Evolutionary conservation across 768 basidiomycete genomes (phyloP), one percentile per base, ranked within the genome.

Genomic region (Suillus subalutaceus): DNA sequence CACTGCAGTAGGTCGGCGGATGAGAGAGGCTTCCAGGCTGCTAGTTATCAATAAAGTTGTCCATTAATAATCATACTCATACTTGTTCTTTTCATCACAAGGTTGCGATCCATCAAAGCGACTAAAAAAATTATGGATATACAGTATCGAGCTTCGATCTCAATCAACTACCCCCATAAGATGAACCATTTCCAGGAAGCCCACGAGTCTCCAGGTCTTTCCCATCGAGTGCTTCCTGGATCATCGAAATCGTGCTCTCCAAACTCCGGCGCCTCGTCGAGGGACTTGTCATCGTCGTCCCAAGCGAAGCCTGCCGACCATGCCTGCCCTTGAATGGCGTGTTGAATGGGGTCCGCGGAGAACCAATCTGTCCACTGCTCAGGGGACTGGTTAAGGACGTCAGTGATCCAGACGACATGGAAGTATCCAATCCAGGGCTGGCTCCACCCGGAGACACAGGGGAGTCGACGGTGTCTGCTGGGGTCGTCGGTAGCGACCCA

Each of bases 211-310:
- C 83, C 53, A 76, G 69, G 41, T 83, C 84, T 71, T 84, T 89
- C 40, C 92, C 93, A 62, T 97, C 96, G 78, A 91, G 88, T 7
- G 92, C 97, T 70, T 94, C 94, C 78, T 96, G 90, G 73, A 99
- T 97, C 75, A 98, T 86, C 68, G 90, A 90, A 84, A 96, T 95
- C 62, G 97, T 99, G 76, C 92, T 96, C 83, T 98, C 97, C 76
- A 99, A 77, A 75, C 92, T 94, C 76, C 97, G 82, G 78, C 97
- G 83, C 69, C 97, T 82, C 60, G 91, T 99, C 76, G 93, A 96
- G 16, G 97, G 97, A 72, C 91, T 93, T 61, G 96, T 97, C 88
- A 73, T 65, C 40, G 96, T 98, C 69, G 97, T 98, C 4, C 97
- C 97, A 68, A 98, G 78, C 73, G 93, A 96, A 61, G 76, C 76